Evolutionary conservation across 192 early-diverging fungal species (phyloP), one percentile per base, ranked within the genome.

Genomic region (Borealophlyctis nickersoniae): DNA sequence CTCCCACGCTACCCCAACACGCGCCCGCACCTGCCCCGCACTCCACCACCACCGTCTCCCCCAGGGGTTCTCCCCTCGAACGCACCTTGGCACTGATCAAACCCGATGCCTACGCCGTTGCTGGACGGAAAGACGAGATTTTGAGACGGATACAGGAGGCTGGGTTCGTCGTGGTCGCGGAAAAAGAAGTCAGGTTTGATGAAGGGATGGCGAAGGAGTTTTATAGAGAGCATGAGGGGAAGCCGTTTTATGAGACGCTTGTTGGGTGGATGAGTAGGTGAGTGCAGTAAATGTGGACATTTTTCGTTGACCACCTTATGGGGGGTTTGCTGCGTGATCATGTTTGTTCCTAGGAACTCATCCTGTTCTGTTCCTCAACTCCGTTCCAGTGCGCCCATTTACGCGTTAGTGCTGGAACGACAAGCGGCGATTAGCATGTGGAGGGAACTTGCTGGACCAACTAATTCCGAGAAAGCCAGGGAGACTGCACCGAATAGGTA

Each of bases 261-360:
- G 71, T 70, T 7, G 62, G 52, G 14, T 81, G 82, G 80, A 84
- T 84, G 80, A 74, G 74, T 66, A 75, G 76, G 71, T 72, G n/a
- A n/a, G n/a, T n/a, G n/a, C n/a, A n/a, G n/a, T n/a, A n/a, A n/a
- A n/a, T n/a, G n/a, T n/a, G n/a, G n/a, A n/a, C n/a, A n/a, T n/a
- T n/a, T n/a, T n/a, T n/a, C n/a, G n/a, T n/a, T n/a, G n/a, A n/a
- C n/a, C n/a, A n/a, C n/a, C n/a, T n/a, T n/a, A n/a, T n/a, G n/a
- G n/a, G 64, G 65, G 45, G 35, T 14, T 22, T 69, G 54, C 16
- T 59, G 48, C 28, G 33, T 62, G 24, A 54, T 56, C 1, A 36
- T 58, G 34, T 52, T 56, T 3, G 35, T 27, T 31, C 59, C 73
- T 60, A 71, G 65, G 67, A 49, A 65, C 60, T 33, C 35, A 30